phyloP scores from a whole-genome alignment of 495 filamentous ascomycete genomes.

The Xylaria bambusicola region DNA sequence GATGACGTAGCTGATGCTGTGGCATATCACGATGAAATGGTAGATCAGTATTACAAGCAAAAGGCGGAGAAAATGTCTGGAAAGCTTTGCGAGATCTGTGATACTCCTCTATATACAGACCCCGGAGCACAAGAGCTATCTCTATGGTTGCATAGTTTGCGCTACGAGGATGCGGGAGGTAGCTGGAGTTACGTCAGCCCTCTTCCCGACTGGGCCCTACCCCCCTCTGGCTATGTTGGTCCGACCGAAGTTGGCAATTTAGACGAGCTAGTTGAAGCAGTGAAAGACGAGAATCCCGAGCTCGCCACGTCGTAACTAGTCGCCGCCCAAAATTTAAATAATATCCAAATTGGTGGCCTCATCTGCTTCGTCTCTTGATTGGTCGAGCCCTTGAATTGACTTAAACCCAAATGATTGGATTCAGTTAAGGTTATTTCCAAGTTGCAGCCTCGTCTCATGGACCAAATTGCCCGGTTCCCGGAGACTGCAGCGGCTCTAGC shows the following conservation, averaged over 20 bases:
- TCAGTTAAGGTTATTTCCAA: background rate
- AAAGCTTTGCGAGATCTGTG: conserved; percentile 73
- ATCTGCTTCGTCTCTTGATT: background rate
- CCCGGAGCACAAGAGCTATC: conserved; percentile 86
- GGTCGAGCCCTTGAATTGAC: background rate
- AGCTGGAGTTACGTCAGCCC: conserved; percentile 84
- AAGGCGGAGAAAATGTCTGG: conserved; percentile 94
- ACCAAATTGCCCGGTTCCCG: conserved; percentile 20
- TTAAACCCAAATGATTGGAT: background rate
- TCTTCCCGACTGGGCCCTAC: conserved; percentile 83
- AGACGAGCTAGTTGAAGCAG: conserved; percentile 54
- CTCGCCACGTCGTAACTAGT: conserved; percentile 20
- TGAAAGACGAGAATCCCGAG: conserved; percentile 35
- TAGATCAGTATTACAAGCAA: conserved; percentile 78
- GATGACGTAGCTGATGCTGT: conserved; percentile 84
- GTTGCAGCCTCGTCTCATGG: conserved; percentile 8
- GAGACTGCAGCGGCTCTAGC: conserved; percentile 24
- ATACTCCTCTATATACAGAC: conserved; percentile 88
- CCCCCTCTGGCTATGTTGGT: conserved; percentile 64
- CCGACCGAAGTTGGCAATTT: conserved; percentile 58
- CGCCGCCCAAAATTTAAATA: background rate
- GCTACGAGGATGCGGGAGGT: conserved; percentile 79
- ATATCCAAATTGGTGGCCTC: background rate
- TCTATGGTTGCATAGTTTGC: conserved; percentile 87
- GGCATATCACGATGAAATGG: conserved; percentile 92